phyloP scores from a whole-genome alignment of 495 filamentous ascomycete species.

The Podospora australis region DNA sequence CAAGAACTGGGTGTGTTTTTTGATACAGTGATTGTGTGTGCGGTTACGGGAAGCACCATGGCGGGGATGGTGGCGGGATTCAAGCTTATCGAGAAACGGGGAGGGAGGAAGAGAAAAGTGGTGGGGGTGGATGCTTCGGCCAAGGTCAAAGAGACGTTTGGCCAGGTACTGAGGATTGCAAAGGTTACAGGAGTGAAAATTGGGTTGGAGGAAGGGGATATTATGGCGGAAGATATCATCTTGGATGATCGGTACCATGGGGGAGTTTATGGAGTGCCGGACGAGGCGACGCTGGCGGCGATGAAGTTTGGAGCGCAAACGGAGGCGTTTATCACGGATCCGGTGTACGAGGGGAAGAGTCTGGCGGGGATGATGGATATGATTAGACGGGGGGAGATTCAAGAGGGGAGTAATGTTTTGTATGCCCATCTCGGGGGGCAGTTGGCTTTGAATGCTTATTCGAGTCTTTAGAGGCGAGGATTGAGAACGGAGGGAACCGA shows the following conservation, averaged over 20 bases:
- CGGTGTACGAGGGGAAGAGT: conserved; percentile 63
- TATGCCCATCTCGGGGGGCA: conserved; percentile 62
- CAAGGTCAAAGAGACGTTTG: conserved; percentile 47
- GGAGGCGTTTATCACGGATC: conserved; percentile 62
- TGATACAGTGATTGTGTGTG: conserved; percentile 55
- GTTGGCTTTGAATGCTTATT: conserved; percentile 55
- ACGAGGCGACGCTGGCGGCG: conserved; percentile 51
- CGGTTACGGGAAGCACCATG: conserved; percentile 56
- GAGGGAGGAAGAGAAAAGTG: conserved; percentile 36
- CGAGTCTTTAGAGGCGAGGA: conserved; percentile 6
- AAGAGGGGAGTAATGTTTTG: conserved; percentile 47
- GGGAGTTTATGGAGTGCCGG: conserved; percentile 54
- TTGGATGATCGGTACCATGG: conserved; percentile 58
- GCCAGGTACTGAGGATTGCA: conserved; percentile 55
- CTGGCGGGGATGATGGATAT: conserved; percentile 59
- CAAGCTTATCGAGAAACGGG: conserved; percentile 44
- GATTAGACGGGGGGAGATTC: conserved; percentile 51
- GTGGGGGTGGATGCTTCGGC: conserved; percentile 59
- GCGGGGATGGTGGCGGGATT: conserved; percentile 60
- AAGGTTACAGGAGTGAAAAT: conserved; percentile 51
- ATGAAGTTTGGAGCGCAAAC: conserved; percentile 55
- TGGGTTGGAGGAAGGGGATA: conserved; percentile 47
- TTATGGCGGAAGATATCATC: conserved; percentile 49
- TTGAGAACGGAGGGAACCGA: background rate
- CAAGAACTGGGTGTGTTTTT: conserved; percentile 50